A percentile compares a stretch with the other conserved stretches of the same genome.
Conservation (phyloP, 306 rosid genomes). For the Astragalus glycyphyllos region DNA sequence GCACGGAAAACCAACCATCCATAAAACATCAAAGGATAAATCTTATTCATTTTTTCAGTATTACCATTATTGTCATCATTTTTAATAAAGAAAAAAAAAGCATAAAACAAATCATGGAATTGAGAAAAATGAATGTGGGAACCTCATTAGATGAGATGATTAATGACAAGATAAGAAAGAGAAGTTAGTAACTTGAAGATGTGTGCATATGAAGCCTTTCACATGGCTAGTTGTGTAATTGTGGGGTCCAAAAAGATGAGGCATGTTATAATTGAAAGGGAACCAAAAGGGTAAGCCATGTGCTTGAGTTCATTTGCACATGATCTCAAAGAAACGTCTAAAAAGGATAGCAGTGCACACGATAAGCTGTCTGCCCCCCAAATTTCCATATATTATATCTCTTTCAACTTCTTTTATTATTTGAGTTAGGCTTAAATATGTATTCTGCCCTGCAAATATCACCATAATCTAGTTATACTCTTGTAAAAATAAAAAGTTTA, state of each 20-base stretch:
- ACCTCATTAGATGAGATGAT: neutral
- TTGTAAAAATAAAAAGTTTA: no score
- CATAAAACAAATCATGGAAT: neutral
- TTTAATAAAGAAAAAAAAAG: neutral
- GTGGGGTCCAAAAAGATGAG: constrained; percentile 18
- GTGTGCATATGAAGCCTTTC: constrained; percentile 1
- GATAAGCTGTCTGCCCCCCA: constrained; percentile 27
- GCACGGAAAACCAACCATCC: neutral
- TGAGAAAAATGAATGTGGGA: neutral
- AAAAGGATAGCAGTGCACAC: constrained; percentile 33
- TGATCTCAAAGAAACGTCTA: constrained; percentile 26
- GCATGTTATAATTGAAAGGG: constrained; percentile 24
- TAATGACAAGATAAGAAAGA: neutral
- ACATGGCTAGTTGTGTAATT: constrained; percentile 38
- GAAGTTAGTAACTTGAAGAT: neutral
- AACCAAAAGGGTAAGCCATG: constrained; percentile 36
- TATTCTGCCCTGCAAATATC: no score
- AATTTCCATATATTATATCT: constrained; percentile 1
- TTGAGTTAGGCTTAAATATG: no score
- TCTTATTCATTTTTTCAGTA: no score
- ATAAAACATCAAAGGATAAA: no score
- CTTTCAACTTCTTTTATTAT: no score
- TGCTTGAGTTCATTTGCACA: constrained; percentile 37
- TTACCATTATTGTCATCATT: no score
- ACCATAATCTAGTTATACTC: no score